Evolutionary conservation across 1,284 basidiomycete genomes (phyloP), one percentile per base, ranked within the genome.

Genomic region (Leccinum fuscescens): DNA sequence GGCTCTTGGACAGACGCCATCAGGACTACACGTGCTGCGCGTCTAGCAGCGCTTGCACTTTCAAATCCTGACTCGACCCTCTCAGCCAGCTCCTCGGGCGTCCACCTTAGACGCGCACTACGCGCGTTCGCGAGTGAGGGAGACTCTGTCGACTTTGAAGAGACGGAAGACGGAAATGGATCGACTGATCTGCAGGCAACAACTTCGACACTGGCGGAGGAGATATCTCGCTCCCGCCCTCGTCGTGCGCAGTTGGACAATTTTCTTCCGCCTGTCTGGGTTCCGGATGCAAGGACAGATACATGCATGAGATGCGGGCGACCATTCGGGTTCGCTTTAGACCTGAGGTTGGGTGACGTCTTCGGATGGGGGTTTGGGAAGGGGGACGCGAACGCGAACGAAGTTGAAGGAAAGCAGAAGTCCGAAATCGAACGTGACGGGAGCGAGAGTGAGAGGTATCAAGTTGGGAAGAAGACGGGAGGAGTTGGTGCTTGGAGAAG

Each of bases 261-360:
- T 74, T 96, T 94, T 78, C 86, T 93, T 1, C 93, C 94, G 3
- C 91, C 95, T 0, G 86, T 96, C 9, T 97, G 94, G 94, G 88
- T 96, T 15, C 93, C 94, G 0, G 94, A 97, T 71, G 85, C 85
- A 60, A 89, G 85, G 69, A 88, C 91, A 7, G 83, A 85, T 62
- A 81, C 82, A 49, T 97, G 94, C 73, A 93, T 93, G 90, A 81
- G 90, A 12, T 97, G 94, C 70, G 84, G 84, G 11, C 79, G 84
- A 56, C 67, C 80, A 22, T 97, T 97, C 74, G 89, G 90, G 5
- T 87, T 94, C 80, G 83, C 57, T 51, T 59, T 74, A 33, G 72
- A 72, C 51, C 17, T 73, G 52, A 65, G 51, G 48, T 42, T 73
- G n/a, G 59, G 60, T 6, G 69, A 74, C 3, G 63, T 72, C 29